phyloP scores from a whole-genome alignment of 768 basidiomycete species.

The Podaxis sp. region DNA sequence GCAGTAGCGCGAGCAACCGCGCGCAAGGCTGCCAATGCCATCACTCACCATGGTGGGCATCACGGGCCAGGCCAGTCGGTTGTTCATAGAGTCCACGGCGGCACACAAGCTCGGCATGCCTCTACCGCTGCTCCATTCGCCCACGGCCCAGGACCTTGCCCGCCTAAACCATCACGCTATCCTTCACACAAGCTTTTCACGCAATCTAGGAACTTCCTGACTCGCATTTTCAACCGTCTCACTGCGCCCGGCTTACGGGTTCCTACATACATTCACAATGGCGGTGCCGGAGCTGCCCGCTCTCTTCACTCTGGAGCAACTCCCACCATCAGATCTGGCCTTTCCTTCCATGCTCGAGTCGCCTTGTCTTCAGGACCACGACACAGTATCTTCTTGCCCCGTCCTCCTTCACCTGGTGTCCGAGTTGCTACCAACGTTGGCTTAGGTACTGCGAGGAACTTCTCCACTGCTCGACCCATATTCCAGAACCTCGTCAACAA shows the following conservation, averaged over 20 bases:
- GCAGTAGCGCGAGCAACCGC: slow-evolving; percentile 38
- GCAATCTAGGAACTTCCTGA: slow-evolving; percentile 54
- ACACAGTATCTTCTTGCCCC: slow-evolving; percentile 52
- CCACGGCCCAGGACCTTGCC: slow-evolving; percentile 11
- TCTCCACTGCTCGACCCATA: slow-evolving; percentile 69
- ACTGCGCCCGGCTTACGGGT: slow-evolving; percentile 52
- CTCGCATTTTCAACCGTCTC: slow-evolving; percentile 55
- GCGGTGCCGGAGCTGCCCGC: slow-evolving; percentile 29
- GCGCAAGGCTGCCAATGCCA: slow-evolving; percentile 37
- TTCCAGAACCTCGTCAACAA: slow-evolving; percentile 82
- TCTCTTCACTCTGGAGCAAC: slow-evolving; percentile 27
- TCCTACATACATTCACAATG: slow-evolving; percentile 27
- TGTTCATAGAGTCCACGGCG: slow-evolving; percentile 32
- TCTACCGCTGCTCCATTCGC: slow-evolving; percentile 28
- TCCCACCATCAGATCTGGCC: slow-evolving; percentile 48
- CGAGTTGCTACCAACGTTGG: slow-evolving; percentile 67
- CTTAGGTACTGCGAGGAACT: slow-evolving; percentile 73
- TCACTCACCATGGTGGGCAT: slow-evolving; percentile 29
- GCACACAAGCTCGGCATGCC: slow-evolving; percentile 46
- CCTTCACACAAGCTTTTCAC: slow-evolving; percentile 47
- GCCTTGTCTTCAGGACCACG: slow-evolving; percentile 35
- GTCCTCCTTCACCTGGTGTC: slow-evolving; percentile 41
- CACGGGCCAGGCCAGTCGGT: slow-evolving; percentile 26
- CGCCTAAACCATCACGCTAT: slow-evolving; percentile 21
- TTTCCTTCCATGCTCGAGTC: slow-evolving; percentile 57